These are phyloP conservation scores for Candida tammaniensis DNA, from an alignment of 805 yeast species.

Conservation along the genomic window DNA sequence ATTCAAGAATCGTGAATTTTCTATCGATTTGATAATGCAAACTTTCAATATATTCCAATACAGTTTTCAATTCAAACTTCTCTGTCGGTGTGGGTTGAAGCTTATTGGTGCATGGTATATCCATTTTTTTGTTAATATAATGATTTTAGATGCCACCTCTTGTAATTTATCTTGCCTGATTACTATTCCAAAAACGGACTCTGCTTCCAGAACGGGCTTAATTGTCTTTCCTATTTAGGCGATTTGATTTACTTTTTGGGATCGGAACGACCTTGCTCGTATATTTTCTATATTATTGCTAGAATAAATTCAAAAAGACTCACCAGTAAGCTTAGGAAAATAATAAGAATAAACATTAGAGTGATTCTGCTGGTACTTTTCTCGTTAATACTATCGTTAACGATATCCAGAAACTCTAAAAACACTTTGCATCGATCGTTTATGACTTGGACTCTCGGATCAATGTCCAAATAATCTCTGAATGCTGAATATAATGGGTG, in stretches of 20 bases:
- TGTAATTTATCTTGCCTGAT: too few relatives aligned
- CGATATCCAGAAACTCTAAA: conserved; percentile 86
- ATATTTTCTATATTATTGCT: conserved; percentile 36
- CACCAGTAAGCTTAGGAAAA: conserved; percentile 73
- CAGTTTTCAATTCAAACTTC: conserved; percentile 5
- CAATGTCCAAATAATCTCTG: conserved; percentile 90
- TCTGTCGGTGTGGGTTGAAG: conserved; percentile 2
- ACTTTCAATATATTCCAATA: conserved; percentile 5
- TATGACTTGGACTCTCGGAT: conserved; percentile 88
- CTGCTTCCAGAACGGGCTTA: too few relatives aligned
- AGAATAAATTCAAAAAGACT: conserved; percentile 66
- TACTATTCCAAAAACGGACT: too few relatives aligned
- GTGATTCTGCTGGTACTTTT: conserved; percentile 89
- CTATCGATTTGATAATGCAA: conserved; percentile 4
- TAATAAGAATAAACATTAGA: conserved; percentile 81
- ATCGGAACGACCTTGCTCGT: too few relatives aligned
- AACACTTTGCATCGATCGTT: conserved; percentile 94
- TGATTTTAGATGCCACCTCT: too few relatives aligned
- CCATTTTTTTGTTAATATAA: conserved; percentile 4
- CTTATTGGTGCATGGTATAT: conserved; percentile 5
- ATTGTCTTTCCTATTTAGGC: too few relatives aligned
- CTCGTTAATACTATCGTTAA: conserved; percentile 93
- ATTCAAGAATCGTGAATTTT: conserved; percentile 6
- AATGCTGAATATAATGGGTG: conserved; percentile 90
- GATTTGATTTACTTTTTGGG: too few relatives aligned